phyloP scores from a whole-genome alignment of 768 basidiomycete species.

The Scleroderma bovista region DNA sequence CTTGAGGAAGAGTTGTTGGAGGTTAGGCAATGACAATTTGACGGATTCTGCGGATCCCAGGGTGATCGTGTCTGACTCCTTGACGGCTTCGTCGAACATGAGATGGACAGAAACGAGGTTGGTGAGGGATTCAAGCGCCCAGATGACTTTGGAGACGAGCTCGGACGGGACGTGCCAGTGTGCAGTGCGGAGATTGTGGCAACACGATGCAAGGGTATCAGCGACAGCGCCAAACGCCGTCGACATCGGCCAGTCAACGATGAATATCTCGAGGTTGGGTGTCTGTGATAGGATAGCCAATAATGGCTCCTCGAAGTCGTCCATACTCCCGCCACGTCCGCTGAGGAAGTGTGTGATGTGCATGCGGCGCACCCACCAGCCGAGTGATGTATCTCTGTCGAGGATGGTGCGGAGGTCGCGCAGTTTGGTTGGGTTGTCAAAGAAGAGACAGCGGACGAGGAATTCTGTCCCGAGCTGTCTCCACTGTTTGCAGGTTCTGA shows the following conservation, averaged over 20 bases:
- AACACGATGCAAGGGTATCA: slow-evolving; percentile 52
- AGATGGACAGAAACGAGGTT: slow-evolving; percentile 52
- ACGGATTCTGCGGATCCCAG: slow-evolving; percentile 61
- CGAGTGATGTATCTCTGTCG: slow-evolving; percentile 46
- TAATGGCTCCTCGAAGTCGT: slow-evolving; percentile 49
- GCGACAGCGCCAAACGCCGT: slow-evolving; percentile 57
- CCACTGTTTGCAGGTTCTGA: slow-evolving; percentile 63
- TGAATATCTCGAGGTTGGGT: slow-evolving; percentile 70
- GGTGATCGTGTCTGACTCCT: slow-evolving; percentile 40
- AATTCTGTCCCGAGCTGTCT: slow-evolving; percentile 56
- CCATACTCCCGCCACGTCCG: slow-evolving; percentile 36
- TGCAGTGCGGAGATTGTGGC: slow-evolving; percentile 51
- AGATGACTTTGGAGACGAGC: slow-evolving; percentile 60
- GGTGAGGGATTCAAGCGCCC: slow-evolving; percentile 62
- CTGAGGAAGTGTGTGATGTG: slow-evolving; percentile 54
- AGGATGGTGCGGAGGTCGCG: slow-evolving; percentile 47
- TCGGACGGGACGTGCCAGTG: slow-evolving; percentile 54
- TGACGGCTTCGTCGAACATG: slow-evolving; percentile 33
- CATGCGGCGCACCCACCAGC: slow-evolving; percentile 72
- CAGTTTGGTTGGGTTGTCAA: slow-evolving; percentile 54
- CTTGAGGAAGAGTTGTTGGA: slow-evolving; percentile 59
- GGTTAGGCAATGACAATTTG: slow-evolving; percentile 44
- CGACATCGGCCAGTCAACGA: slow-evolving; percentile 61
- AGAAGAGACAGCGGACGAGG: slow-evolving; percentile 64
- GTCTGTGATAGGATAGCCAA: slow-evolving; percentile 56